These are phyloP conservation scores for Trichoderma sp. DNA, from an alignment of 2,329 filamentous ascomycete species.

Conservation along the genomic window DNA sequence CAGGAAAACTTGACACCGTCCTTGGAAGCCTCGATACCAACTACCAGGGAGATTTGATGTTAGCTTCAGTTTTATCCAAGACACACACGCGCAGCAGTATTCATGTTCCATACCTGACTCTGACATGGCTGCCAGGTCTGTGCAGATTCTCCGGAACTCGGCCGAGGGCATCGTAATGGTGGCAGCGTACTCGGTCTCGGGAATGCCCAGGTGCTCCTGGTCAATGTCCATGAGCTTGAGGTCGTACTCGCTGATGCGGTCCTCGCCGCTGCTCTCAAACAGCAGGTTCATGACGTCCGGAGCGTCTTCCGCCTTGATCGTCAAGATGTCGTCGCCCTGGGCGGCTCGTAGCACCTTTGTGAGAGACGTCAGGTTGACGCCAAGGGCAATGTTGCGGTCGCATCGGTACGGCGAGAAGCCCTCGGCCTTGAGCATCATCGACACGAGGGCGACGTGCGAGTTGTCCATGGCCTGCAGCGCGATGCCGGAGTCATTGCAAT, in stretches of 20 bases:
- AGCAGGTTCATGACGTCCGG: constrained; percentile 93
- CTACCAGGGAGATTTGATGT: constrained; percentile 44
- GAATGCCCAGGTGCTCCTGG: constrained; percentile 97
- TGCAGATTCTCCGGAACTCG: constrained; percentile 94
- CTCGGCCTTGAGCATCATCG: constrained; percentile 97
- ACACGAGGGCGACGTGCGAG: constrained; percentile 97
- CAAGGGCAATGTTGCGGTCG: constrained; percentile 97
- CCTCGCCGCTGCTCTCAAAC: constrained; percentile 85
- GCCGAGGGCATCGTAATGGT: constrained; percentile 82
- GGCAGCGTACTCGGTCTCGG: constrained; percentile 96
- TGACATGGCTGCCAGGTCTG: constrained; percentile 85
- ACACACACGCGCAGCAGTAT: background rate
- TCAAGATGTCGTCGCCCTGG: constrained; percentile 90
- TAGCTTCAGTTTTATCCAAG: background rate
- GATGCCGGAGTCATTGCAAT: constrained; percentile 99
- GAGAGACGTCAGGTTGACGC: constrained; percentile 92
- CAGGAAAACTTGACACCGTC: constrained; percentile 95
- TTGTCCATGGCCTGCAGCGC: constrained; percentile 99
- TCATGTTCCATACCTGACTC: constrained; percentile 71
- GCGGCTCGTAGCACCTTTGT: constrained; percentile 96
- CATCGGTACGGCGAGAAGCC: constrained; percentile 93
- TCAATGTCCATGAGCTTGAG: constrained; percentile 99
- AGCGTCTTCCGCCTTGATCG: constrained; percentile 94
- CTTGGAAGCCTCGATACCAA: constrained; percentile 93
- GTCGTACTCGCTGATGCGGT: constrained; percentile 97